phyloP scores from a whole-genome alignment of 345 rosid genomes.

The Populus simonii region DNA sequence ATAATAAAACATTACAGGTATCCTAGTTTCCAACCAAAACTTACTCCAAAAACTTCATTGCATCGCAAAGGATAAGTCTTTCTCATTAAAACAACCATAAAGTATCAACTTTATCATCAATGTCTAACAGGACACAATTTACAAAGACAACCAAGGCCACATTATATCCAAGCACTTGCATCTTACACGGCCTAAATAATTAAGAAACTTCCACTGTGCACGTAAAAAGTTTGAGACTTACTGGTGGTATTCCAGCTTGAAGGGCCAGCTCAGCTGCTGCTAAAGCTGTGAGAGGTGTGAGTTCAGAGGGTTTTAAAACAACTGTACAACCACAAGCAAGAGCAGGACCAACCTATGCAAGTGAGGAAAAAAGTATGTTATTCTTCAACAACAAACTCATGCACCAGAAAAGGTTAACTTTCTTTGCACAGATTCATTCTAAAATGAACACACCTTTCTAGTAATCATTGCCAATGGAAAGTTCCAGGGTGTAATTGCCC shows the following conservation, averaged over 20 bases:
- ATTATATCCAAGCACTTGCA: background rate
- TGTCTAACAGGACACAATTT: background rate
- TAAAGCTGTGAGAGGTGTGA: slow-evolving; percentile 91
- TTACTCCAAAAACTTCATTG: background rate
- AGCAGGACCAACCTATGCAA: slow-evolving; percentile 89
- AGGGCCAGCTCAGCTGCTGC: slow-evolving; percentile 93
- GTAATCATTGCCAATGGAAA: slow-evolving; percentile 99
- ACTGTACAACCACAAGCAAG: slow-evolving; percentile 98
- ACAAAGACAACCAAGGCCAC: background rate
- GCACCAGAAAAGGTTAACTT: background rate
- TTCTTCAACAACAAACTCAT: slow-evolving; percentile 6
- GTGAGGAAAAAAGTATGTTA: slow-evolving; percentile 24
- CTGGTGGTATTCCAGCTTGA: slow-evolving; percentile 99
- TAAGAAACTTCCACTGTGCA: background rate
- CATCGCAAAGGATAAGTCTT: background rate
- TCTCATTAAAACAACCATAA: background rate
- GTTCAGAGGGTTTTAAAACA: slow-evolving; percentile 91
- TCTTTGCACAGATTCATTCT: background rate
- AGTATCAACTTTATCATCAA: background rate
- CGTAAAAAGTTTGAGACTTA: slow-evolving; percentile 28
- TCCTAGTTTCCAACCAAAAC: background rate
- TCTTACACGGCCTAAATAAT: background rate
- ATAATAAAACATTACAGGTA: background rate
- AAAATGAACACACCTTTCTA: slow-evolving; percentile 61
- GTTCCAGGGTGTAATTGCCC: slow-evolving; percentile 95